Percentiles rank a stretch among this genome's conserved stretches.
Evolutionary conservation across 352 stramenopile species (phyloP).

Genomic region (Globisporangium barbulae): DNA sequence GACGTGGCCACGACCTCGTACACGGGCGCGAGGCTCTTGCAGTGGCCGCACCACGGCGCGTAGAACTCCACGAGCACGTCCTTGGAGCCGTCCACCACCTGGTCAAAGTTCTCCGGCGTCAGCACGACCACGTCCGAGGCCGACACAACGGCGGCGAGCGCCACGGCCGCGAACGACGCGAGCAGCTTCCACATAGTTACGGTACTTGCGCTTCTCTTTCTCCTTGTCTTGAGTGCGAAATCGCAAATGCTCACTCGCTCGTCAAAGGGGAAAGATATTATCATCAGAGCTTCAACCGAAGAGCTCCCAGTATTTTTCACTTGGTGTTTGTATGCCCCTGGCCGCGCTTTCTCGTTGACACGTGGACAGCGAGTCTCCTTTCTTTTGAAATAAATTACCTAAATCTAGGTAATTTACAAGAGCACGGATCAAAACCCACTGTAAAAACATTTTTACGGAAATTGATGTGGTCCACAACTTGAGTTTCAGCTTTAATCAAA

Average conservation of each 20-base stretch:
- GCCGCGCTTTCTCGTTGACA: background rate
- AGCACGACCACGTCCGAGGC: slow-evolving; percentile 77
- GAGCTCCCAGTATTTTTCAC: background rate
- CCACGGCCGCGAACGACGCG: slow-evolving; percentile 32
- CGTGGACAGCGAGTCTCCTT: background rate
- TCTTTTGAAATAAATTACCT: too few species aligned
- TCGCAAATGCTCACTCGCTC: slow-evolving; percentile 2
- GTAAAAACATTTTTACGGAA: too few species aligned
- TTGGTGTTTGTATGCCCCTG: background rate
- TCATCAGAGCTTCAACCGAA: slow-evolving; percentile 1
- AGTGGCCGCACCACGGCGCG: slow-evolving; percentile 75
- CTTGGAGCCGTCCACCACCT: slow-evolving; percentile 79
- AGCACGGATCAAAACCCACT: too few species aligned
- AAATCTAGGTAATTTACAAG: too few species aligned
- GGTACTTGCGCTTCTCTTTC: background rate
- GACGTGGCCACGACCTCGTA: slow-evolving; percentile 86
- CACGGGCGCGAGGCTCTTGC: slow-evolving; percentile 65
- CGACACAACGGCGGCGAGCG: slow-evolving; percentile 47
- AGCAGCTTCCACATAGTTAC: slow-evolving; percentile 57
- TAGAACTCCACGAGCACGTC: slow-evolving; percentile 87
- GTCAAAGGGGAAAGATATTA: too few species aligned
- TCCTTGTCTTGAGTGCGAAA: background rate
- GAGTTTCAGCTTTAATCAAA: too few species aligned
- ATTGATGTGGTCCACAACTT: too few species aligned
- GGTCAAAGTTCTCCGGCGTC: slow-evolving; percentile 80